phyloP scores from a whole-genome alignment of 805 yeast genomes.

The Vanderwaltozyma polyspora region DNA sequence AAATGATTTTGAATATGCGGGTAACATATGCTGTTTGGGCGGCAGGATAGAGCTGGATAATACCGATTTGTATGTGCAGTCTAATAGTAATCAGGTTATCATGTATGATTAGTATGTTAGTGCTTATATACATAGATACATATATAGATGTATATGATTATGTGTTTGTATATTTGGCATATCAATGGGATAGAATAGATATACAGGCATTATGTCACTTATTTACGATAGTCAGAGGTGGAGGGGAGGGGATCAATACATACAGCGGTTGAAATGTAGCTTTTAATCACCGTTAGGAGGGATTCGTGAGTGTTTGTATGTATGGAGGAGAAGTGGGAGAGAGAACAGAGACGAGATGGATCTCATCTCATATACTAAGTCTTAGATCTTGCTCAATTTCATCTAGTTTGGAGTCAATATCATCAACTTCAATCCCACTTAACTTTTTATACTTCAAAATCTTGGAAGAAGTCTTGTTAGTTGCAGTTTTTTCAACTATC shows the following conservation, averaged over 20 bases:
- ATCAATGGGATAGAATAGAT: too few relatives aligned
- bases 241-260: too few relatives aligned
- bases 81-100: too few relatives aligned
- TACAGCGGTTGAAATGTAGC: not conserved
- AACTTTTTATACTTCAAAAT: conserved; percentile 73
- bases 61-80: too few relatives aligned
- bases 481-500: conserved; percentile 40
- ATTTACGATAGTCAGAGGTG: too few relatives aligned
- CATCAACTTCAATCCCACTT: conserved; percentile 69
- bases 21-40: not conserved
- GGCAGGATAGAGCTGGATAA: not conserved
- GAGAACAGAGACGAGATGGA: not conserved
- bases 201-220: too few relatives aligned
- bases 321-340: too few relatives aligned
- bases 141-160: not conserved
- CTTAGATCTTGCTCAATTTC: conserved; percentile 50
- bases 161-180: too few relatives aligned
- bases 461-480: conserved; percentile 37
- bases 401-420: conserved; percentile 68
- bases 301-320: not conserved
- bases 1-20: not conserved
- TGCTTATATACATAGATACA: not conserved
- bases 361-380: too few relatives aligned
- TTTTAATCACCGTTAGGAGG: too few relatives aligned
- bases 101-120: too few relatives aligned